Conservation (phyloP, 2,329 filamentous ascomycete genomes). For the Plectosphaerella cucumerina region DNA sequence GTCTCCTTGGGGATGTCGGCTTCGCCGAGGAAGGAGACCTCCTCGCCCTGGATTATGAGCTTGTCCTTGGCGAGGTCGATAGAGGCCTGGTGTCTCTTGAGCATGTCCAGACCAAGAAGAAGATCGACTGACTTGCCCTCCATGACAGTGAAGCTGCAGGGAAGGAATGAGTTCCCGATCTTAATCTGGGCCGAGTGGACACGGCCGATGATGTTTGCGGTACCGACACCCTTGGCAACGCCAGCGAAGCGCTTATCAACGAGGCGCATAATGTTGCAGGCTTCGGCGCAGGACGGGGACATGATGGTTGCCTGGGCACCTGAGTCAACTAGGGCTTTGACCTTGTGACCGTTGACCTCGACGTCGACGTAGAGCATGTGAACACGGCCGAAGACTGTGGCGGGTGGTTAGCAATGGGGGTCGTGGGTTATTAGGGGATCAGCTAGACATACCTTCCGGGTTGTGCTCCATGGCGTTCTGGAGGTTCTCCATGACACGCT, state of each 20-base stretch:
- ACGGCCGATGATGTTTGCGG: conserved; percentile 87
- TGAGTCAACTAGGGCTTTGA: conserved; percentile 96
- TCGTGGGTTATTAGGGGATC: not conserved
- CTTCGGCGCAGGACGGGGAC: conserved; percentile 88
- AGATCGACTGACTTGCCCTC: conserved; percentile 96
- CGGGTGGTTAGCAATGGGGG: conserved; percentile 3
- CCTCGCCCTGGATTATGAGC: conserved; percentile 81
- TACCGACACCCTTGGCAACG: conserved; percentile 89
- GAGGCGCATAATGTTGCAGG: conserved; percentile 92
- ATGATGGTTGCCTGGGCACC: conserved; percentile 98
- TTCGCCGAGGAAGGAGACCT: conserved; percentile 87
- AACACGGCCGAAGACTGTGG: conserved; percentile 82
- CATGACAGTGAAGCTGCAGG: conserved; percentile 98
- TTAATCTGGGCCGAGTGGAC: conserved; percentile 95
- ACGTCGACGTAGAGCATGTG: conserved; percentile 96
- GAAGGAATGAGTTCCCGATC: conserved; percentile 80
- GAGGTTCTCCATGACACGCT: conserved; percentile 90
- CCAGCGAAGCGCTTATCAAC: conserved; percentile 91
- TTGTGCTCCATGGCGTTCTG: conserved; percentile 97
- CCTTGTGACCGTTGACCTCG: conserved; percentile 85
- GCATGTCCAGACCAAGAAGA: conserved; percentile 90
- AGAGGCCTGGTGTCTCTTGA: conserved; percentile 89
- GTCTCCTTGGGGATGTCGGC: conserved; percentile 86
- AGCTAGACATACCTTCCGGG: conserved; percentile 69
- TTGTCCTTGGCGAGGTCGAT: conserved; percentile 85